Evolutionary conservation across 352 stramenopile species (phyloP).

Genomic region (Phytophthora sojae): DNA sequence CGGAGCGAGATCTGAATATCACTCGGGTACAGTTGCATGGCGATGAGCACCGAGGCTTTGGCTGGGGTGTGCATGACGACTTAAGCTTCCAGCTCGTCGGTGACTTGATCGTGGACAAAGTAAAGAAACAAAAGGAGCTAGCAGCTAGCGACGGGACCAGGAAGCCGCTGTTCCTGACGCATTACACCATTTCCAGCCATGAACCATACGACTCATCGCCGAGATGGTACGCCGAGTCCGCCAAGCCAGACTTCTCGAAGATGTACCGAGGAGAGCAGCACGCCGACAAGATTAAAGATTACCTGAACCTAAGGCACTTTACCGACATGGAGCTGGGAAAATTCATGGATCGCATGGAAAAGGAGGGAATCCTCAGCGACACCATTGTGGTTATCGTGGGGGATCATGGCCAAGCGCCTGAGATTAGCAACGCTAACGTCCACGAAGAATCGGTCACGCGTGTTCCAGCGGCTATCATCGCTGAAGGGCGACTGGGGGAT

Average conservation of each 20-base stretch:
- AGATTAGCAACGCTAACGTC: slow-evolving; percentile 46
- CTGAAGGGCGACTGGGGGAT: slow-evolving; percentile 53
- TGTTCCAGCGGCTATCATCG: slow-evolving; percentile 55
- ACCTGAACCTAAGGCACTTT: slow-evolving; percentile 68
- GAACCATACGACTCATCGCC: slow-evolving; percentile 37
- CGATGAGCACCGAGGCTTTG: slow-evolving; percentile 13
- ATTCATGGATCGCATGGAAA: slow-evolving; percentile 62
- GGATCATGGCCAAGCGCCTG: slow-evolving; percentile 64
- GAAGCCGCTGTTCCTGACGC: slow-evolving; percentile 58
- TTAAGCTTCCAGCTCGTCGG: slow-evolving; percentile 48
- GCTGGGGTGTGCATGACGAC: slow-evolving; percentile 61
- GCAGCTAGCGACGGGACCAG: slow-evolving; percentile 26
- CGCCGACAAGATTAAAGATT: slow-evolving; percentile 47
- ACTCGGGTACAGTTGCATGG: slow-evolving; percentile 31
- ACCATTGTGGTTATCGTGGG: slow-evolving; percentile 67
- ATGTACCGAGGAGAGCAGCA: slow-evolving; percentile 51
- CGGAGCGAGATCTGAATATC: slow-evolving; percentile 44
- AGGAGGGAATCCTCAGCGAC: slow-evolving; percentile 57
- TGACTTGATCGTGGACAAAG: slow-evolving; percentile 51
- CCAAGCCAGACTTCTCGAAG: slow-evolving; percentile 58
- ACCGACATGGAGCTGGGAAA: slow-evolving; percentile 60
- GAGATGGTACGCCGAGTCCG: slow-evolving; percentile 50
- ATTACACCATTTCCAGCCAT: slow-evolving; percentile 72
- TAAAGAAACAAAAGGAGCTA: slow-evolving; percentile 26
- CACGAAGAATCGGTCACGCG: slow-evolving; percentile 55